Base-by-base conservation (phyloP, 139 green algal genomes). In the Desmodesmus armatus region DNA sequence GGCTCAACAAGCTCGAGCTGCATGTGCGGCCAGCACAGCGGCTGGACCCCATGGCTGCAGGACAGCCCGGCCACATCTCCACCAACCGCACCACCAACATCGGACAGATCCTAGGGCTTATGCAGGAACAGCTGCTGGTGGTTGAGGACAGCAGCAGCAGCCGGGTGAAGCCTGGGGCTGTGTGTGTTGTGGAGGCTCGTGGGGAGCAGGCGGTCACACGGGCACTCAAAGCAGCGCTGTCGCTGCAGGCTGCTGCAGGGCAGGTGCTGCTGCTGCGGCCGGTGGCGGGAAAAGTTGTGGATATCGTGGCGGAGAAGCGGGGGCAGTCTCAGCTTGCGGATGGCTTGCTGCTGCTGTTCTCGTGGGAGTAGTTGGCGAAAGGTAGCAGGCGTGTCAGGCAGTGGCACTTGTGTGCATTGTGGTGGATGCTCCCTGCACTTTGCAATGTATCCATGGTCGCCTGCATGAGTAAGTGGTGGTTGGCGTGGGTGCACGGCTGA, bases 181-280 rank as follows among this genome's bases (percentile, higher is more conserved):
- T 25, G 62, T 44, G n/a, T n/a, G 76, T 82, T 25, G 41, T 82
- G 25, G 76, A 82, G 35, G 41, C 35, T 4, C 37, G 76, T 29
- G 76, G 76, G 2, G 76, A 82, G 55, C 76, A 82, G 76, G 47
- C 76, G 19, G 76, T 82, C 2, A 72, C 53, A 13, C 76, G 76
- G 17, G 76, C 76, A 3, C 21, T 82, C 6, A 82, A 82, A 29
- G 76, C 76, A 31, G 76, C 49, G 25, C 76, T 82, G 31, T 82
- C 76, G 41, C 17, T 82, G 37, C 76, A 82, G n/a, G 76, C 55
- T 1, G 62, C 49, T 13, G 55, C 53, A 33, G 41, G 49, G n/a
- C 27, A n/a, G 31, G 27, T n/a, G 27, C 27, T 82, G 47, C 23
- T 82, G 55, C 37, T 82, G 25, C 41, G 40, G 37, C 76, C 76